Base-by-base conservation (phyloP, 2,329 filamentous ascomycete species). In the Trematosphaeria pertusa region DNA sequence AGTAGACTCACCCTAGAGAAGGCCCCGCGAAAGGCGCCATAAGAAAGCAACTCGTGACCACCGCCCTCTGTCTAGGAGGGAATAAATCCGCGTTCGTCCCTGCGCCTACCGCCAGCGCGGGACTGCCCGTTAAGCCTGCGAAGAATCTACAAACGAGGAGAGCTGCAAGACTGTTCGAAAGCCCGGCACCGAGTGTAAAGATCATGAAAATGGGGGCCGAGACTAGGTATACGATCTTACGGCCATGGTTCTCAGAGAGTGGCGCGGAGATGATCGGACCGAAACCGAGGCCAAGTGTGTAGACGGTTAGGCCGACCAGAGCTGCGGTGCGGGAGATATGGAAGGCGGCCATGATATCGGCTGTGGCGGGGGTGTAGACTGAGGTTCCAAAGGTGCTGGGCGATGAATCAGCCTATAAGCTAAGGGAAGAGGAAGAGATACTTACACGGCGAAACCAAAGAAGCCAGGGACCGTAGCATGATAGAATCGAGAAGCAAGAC, bases 61-160 rank as follows among this genome's bases (percentile, higher is more conserved):
- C 43, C 0, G 73, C 74, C 15, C 73, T 53, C 24, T 61, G 43
- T 2, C 61, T 55, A 1, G 67, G 64, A 2, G 55, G 47, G 34
- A 70, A 75, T 19, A 77, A 22, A 52, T 77, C 75, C 5, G 71
- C 72, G 40, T 62, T 70, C 2, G 70, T 75, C 0, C 74, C 75
- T 4, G 67, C 69, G 3, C 73, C 75, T 2, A 77, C 71, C 2
- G 75, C 73, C 1, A 78, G 60, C 1, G 71, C 67, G 78, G 56
- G 88, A 81, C 32, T 86, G 20, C 87, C 87, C 53, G 87, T 87
- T 65, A 87, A 66, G 0, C 88, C 87, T 37, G 89, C 88, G 59
- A 91, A 88, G 74, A 93, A 85, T 2, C 85, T 74, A 19, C 83
- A 71, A 7, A 85, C 66, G 37, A 78, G 75, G 2, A 87, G 56